These are phyloP conservation scores for Termitomyces sp. DNA, from an alignment of 768 basidiomycete genomes.

Conservation along the genomic window DNA sequence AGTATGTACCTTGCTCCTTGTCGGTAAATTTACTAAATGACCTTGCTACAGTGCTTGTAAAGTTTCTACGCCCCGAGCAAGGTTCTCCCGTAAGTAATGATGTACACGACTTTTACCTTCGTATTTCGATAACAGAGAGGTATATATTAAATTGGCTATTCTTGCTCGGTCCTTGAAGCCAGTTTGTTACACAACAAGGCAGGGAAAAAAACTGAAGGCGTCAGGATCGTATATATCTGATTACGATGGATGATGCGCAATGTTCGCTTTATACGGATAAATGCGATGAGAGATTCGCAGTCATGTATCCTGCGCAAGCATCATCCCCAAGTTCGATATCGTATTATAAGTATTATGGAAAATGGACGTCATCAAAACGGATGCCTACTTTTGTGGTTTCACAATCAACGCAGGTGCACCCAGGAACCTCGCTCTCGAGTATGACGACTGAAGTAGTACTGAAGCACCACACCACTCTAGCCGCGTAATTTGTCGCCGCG, in stretches of 20 bases:
- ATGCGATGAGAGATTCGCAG: neutral
- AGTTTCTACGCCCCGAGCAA: neutral
- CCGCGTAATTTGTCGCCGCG: too few species aligned
- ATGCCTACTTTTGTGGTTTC: too few species aligned
- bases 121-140: neutral
- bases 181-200: neutral
- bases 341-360: too few species aligned
- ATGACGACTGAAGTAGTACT: too few species aligned
- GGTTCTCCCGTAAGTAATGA: neutral
- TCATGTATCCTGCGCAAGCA: too few species aligned
- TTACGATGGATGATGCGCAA: neutral
- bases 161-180: neutral
- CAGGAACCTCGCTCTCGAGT: too few species aligned
- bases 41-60: slow-evolving; percentile 4
- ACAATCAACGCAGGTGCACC: too few species aligned
- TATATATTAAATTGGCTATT: neutral
- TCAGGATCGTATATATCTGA: neutral
- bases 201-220: too few species aligned
- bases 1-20: slow-evolving; percentile 5
- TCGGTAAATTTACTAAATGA: neutral
- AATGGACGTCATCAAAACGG: too few species aligned
- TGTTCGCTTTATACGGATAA: neutral
- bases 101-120: neutral
- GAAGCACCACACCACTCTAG: too few species aligned
- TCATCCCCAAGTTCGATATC: too few species aligned